Evolutionary conservation across 176 grass and related monocot genomes (phyloP), one percentile per base, ranked within the genome.

Genomic region (Avena sativa): DNA sequence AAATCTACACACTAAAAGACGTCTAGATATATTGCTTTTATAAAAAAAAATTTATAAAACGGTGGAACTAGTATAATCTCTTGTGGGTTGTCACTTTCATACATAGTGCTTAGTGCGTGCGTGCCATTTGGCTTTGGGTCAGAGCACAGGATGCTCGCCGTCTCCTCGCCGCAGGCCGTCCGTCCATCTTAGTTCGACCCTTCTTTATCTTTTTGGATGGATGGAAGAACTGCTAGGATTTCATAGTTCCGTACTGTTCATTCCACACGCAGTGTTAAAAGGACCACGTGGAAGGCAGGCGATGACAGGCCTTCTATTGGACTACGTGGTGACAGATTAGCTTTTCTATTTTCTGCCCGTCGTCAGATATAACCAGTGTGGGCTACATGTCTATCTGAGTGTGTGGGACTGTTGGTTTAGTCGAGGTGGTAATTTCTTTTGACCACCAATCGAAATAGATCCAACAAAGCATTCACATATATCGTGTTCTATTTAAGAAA

Each of bases 101-200:
- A 6, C 3, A 4, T 13, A 48, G 15, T 9, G 28, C 12, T n/a
- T 13, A 48, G 15, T 9, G 28, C 12, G 32, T 71, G 58, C 3
- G n/a, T 60, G 64, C 77, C 65, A 38, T 86, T 87, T 51, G 56
- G 55, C 26, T 63, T 50, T 74, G 40, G 43, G 7, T 50, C 52
- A 25, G 48, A 40, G 73, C 62, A 84, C 81, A 52, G 4, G 86
- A 81, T 71, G 51, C 73, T 19, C 40, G 1, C 2, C 46, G 4
- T 32, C 49, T 11, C 68, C 16, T 10, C 19, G 11, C 7, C 34
- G 38, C 80, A 59, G 36, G 71, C 20, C 80, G 66, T 71, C 86
- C 86, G 49, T 69, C 38, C 72, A 25, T 77, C 10, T 20, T 43
- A 43, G 3, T 19, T 6, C 0, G 65, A 2, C 0, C 6, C 2